A percentile compares a stretch with the other conserved stretches of the same genome.
Evolutionary conservation across 2,329 filamentous ascomycete genomes (phyloP).

Genomic region (Rugonectria rugulosa): DNA sequence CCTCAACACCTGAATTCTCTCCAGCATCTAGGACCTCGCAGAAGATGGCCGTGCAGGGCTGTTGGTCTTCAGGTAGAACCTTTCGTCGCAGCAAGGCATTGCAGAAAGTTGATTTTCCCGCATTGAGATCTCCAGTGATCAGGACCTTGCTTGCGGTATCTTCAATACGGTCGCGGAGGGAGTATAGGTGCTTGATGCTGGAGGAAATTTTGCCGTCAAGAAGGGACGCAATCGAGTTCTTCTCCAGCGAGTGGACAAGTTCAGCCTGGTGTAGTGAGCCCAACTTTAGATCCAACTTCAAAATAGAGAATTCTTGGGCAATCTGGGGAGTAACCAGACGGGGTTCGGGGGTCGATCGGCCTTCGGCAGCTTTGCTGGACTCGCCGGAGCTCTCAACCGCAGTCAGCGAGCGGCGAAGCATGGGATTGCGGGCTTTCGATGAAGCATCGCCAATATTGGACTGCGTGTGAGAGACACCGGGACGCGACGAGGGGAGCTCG

Average conservation of each 20-base stretch:
- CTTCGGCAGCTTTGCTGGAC: slow-evolving; percentile 75
- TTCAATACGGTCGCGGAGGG: slow-evolving; percentile 91
- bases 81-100: slow-evolving; percentile 95
- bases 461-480: slow-evolving; percentile 69
- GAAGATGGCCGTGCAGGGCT: slow-evolving; percentile 98
- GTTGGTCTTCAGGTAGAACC: slow-evolving; percentile 93
- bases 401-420: slow-evolving; percentile 75
- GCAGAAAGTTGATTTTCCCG: slow-evolving; percentile 98
- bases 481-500: slow-evolving; percentile 61
- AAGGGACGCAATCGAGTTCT: slow-evolving; percentile 86
- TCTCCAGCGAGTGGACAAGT: slow-evolving; percentile 93
- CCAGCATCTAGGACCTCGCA: slow-evolving; percentile 94
- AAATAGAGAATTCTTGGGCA: slow-evolving; percentile 91
- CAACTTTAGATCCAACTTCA: slow-evolving; percentile 94
- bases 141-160: slow-evolving; percentile 97
- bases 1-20: slow-evolving; percentile 89
- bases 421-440: slow-evolving; percentile 53
- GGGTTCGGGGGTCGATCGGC: slow-evolving; percentile 71
- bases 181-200: slow-evolving; percentile 88
- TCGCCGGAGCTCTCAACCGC: slow-evolving; percentile 69
- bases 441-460: slow-evolving; percentile 62
- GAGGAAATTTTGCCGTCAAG: slow-evolving; percentile 94
- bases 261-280: slow-evolving; percentile 87
- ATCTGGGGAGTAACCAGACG: slow-evolving; percentile 90
- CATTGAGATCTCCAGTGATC: slow-evolving; percentile 94